Evolutionary conservation across 2,329 filamentous ascomycete species (phyloP).

Genomic region (Tolypocladium cylindrosporum): DNA sequence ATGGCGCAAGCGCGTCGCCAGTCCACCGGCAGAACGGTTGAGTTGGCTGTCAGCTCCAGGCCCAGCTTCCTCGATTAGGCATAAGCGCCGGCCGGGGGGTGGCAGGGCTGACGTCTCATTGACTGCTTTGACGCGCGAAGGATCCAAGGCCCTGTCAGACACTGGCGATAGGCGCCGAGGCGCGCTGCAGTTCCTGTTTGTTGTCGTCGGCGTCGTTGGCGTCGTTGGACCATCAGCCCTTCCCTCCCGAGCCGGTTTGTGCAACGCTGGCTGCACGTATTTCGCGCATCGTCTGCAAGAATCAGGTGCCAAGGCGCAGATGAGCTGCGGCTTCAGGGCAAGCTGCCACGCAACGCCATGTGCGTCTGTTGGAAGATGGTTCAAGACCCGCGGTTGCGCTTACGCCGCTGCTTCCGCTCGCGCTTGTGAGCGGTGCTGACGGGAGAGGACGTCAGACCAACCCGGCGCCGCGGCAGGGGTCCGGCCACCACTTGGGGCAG

Average conservation of each 20-base stretch:
- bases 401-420: constrained; percentile 1
- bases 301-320: not conserved
- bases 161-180: constrained; percentile 1
- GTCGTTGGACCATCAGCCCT: not conserved
- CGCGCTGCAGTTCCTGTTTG: not conserved
- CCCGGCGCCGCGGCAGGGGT: not conserved
- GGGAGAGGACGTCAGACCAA: not conserved
- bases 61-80: not conserved
- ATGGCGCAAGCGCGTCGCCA: not conserved
- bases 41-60: not conserved
- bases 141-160: not conserved
- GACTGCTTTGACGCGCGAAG: constrained; percentile 1
- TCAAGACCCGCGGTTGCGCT: not conserved
- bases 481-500: not conserved
- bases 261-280: not conserved
- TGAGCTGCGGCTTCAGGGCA: not conserved
- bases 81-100: not conserved
- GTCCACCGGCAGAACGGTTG: not conserved
- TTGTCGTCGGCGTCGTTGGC: not conserved
- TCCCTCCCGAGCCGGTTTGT: not conserved
- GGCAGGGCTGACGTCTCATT: not conserved
- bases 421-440: constrained; percentile 3
- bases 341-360: not conserved
- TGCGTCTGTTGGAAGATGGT: not conserved
- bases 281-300: not conserved